Conservation (phyloP, 2,329 filamentous ascomycete species). For the Hymenoscyphus albidus region DNA sequence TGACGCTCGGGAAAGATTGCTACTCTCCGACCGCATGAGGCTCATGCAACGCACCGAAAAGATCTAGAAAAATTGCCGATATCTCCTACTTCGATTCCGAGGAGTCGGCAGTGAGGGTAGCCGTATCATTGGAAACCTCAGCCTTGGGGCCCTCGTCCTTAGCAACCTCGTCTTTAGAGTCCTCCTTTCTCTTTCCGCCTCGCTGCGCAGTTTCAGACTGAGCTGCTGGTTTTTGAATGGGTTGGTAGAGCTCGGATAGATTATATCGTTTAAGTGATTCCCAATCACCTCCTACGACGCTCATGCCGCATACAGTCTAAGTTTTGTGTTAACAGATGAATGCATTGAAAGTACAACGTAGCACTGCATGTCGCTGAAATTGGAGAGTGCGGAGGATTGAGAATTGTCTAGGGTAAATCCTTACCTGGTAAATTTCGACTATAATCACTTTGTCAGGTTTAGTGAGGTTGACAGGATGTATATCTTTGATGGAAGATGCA, state of each 20-base stretch:
- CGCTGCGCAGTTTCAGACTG: constrained; percentile 17
- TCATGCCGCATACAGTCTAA: constrained; percentile 73
- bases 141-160: too few species aligned
- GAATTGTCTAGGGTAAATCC: constrained; percentile 17
- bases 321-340: constrained; percentile 20
- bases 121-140: neutral
- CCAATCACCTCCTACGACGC: constrained; percentile 68
- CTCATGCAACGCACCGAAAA: neutral
- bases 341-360: constrained; percentile 16
- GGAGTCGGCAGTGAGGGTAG: constrained; percentile 15
- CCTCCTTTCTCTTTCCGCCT: constrained; percentile 28
- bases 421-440: constrained; percentile 76
- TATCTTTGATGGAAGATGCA: constrained; percentile 44
- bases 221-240: constrained; percentile 15
- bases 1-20: neutral
- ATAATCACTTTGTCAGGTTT: constrained; percentile 75
- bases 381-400: neutral
- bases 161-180: constrained; percentile 1
- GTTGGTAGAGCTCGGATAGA: constrained; percentile 65
- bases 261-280: constrained; percentile 74
- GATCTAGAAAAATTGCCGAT: neutral
- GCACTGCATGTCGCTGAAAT: constrained; percentile 15
- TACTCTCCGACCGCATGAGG: neutral
- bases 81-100: constrained; percentile 8
- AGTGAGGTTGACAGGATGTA: constrained; percentile 74